Percentiles rank a stretch among this genome's conserved stretches.
phyloP scores from a whole-genome alignment of 768 basidiomycete species.

The Lentinus brumalis region DNA sequence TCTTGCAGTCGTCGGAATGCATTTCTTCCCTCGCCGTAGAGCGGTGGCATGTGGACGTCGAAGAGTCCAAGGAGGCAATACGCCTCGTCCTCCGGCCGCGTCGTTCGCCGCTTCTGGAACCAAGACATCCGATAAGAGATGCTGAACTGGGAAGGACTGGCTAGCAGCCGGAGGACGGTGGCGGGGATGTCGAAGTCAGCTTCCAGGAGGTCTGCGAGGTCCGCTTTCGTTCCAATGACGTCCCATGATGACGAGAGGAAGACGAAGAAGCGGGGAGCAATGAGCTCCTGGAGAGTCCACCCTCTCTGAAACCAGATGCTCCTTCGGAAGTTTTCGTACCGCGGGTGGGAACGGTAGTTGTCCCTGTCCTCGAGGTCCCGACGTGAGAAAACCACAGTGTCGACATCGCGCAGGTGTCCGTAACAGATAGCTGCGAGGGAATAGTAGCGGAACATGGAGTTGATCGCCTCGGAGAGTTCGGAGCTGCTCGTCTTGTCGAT shows the following conservation, averaged over 20 bases:
- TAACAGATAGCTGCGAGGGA: neutral
- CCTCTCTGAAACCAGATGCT: neutral
- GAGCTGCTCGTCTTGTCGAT: neutral
- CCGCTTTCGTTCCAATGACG: neutral
- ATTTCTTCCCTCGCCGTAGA: neutral
- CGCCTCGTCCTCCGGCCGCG: slow-evolving; percentile 1
- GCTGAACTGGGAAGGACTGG: neutral
- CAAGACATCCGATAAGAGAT: neutral
- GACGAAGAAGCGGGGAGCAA: neutral
- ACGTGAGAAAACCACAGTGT: no score
- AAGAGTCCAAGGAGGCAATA: slow-evolving; percentile 4
- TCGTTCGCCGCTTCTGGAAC: neutral
- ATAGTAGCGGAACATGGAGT: neutral
- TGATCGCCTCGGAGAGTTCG: neutral
- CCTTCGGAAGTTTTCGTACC: neutral
- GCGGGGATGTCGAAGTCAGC: neutral
- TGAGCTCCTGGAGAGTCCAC: neutral
- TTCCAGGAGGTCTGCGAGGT: neutral
- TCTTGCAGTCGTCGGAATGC: neutral
- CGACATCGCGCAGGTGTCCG: neutral
- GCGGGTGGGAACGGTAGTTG: no score
- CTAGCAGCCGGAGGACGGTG: neutral
- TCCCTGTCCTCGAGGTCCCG: neutral
- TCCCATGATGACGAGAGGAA: neutral
- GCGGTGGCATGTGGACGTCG: neutral